These are phyloP conservation scores for Cordia subcordata DNA, from an alignment of 257 asterid genomes.

Conservation along the genomic window DNA sequence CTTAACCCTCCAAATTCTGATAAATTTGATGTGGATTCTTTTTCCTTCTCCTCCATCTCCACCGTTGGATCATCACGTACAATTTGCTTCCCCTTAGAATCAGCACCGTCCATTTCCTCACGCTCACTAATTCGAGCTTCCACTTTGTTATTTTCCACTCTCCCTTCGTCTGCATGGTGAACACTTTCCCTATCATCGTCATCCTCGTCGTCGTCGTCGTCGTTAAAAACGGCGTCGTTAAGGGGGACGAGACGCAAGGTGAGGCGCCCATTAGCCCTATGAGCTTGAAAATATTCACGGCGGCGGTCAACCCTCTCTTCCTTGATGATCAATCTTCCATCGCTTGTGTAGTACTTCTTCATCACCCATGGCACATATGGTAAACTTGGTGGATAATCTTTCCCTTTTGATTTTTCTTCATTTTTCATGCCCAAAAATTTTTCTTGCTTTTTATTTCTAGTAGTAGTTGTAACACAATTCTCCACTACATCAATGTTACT, in stretches of 20 bases:
- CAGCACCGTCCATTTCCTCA: constrained; percentile 17
- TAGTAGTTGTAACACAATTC: too few relatives aligned
- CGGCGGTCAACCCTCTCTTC: constrained; percentile 43
- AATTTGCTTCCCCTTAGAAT: constrained; percentile 1
- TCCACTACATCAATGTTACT: constrained; percentile 11
- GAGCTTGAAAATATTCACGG: constrained; percentile 53
- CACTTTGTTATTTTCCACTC: too few relatives aligned
- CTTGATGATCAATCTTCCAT: constrained; percentile 56
- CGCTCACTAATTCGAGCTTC: too few relatives aligned
- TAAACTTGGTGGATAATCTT: constrained; percentile 61
- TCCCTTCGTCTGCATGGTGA: background rate
- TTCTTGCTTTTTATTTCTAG: too few relatives aligned
- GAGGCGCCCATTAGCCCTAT: constrained; percentile 56
- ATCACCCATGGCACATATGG: constrained; percentile 60
- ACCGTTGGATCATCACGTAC: background rate
- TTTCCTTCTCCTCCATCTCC: background rate
- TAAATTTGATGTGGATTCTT: background rate
- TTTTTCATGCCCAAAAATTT: background rate
- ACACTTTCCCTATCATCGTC: background rate
- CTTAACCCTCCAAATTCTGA: constrained; percentile 14
- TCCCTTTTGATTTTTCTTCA: background rate
- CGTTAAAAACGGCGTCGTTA: constrained; percentile 13
- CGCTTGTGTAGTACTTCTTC: constrained; percentile 39
- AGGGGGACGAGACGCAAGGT: constrained; percentile 45
- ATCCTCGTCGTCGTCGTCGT: background rate